Evolutionary conservation across 2,329 filamentous ascomycete genomes (phyloP), one percentile per base, ranked within the genome.

Genomic region (Trichoderma koningiopsis): DNA sequence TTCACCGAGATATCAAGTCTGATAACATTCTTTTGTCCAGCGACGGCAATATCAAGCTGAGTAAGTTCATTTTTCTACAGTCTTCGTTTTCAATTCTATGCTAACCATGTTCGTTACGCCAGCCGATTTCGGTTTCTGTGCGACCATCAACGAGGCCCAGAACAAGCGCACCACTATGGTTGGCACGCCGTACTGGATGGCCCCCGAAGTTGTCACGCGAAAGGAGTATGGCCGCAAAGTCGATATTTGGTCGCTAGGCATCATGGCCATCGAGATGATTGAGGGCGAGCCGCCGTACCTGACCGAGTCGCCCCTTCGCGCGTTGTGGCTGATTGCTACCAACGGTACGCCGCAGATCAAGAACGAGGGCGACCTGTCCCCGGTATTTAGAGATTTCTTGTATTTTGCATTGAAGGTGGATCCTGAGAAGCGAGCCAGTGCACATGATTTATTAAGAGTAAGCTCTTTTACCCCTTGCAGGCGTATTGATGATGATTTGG

Each of bases 181-280:
- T 56, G 96, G 96, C 66, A 98, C 96, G 8, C 96, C 96, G 2
- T 99, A 99, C 81, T 99, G 96, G 96, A 99, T 99, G 96, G 96
- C 96, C 1, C 96, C 96, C 4, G 96, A 99, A 81, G 95, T 99
- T 27, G 96, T 99, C 33, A 98, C 94, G 7, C 87, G 94, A 53
- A 98, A 98, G 80, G 96, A 98, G 81, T 99, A 99, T 81, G 96
- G 96, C 73, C 91, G 95, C 72, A 99, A 98, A 81, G 95, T 99
- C 67, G 96, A 99, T 77, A 97, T 99, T 74, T 99, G 96, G 96
- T 97, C 93, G 70, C 84, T 99, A 56, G 96, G 96, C 70, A 99
- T 99, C 82, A 98, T 99, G 96, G 94, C 96, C 8, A 98, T 99
- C 76, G 96, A 99, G 81, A 99, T 99, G 96, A 97, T 99, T 73